Percentiles rank a stretch among this genome's conserved stretches.
Evolutionary conservation across 148 eudicot genomes (phyloP).

Genomic region (Silene conica): DNA sequence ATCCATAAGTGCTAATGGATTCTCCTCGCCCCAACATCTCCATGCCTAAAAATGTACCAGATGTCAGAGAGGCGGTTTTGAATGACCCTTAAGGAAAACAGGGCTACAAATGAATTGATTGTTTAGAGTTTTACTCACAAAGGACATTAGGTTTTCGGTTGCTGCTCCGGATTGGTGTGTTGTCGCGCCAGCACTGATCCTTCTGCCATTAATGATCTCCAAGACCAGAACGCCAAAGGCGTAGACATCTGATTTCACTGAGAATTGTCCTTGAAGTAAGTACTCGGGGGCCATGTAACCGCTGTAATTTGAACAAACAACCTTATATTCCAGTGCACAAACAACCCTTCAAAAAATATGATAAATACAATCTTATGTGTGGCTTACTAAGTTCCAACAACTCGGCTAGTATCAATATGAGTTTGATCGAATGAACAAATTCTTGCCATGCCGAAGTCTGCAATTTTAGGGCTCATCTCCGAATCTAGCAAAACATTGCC

Average conservation of each 20-base stretch:
- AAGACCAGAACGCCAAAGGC: slow-evolving; percentile 18
- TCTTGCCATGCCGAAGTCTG: slow-evolving; percentile 19
- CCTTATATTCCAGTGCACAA: neutral
- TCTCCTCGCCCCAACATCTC: slow-evolving; percentile 12
- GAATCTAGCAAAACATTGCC: slow-evolving; percentile 20
- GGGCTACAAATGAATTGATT: no score
- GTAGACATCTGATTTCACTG: slow-evolving; percentile 17
- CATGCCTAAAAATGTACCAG: slow-evolving; percentile 5
- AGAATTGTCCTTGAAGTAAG: slow-evolving; percentile 14
- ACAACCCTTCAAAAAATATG: neutral
- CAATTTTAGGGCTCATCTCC: slow-evolving; percentile 15
- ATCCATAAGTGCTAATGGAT: slow-evolving; percentile 16
- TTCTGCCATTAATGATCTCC: slow-evolving; percentile 16
- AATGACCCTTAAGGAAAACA: neutral
- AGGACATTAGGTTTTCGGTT: slow-evolving; percentile 7
- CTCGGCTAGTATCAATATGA: slow-evolving; percentile 14
- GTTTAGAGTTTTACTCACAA: neutral
- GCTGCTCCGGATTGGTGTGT: neutral
- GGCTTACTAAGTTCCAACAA: slow-evolving; percentile 18
- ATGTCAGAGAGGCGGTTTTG: neutral
- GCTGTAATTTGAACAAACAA: neutral
- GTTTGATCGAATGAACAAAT: slow-evolving; percentile 18
- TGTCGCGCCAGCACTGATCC: neutral
- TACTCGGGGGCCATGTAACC: slow-evolving; percentile 24
- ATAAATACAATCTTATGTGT: neutral